Base-by-base conservation (phyloP, 1,284 basidiomycete genomes). In the Cutaneotrichosporon spelunceum region DNA sequence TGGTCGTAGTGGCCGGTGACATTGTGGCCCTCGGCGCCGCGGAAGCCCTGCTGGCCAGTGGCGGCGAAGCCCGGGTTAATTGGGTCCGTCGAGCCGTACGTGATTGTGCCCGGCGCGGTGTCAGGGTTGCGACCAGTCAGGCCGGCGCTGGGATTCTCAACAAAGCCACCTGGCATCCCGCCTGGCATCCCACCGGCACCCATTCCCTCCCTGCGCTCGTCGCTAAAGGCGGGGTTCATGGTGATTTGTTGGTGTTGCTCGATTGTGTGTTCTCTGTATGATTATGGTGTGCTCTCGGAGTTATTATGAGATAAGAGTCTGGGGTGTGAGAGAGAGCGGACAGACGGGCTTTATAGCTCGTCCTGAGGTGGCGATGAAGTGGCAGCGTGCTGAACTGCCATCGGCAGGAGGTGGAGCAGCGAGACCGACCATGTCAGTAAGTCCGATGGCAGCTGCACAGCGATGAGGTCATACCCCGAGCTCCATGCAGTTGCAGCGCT, bases 111-210 rank as follows among this genome's bases (percentile, higher is more conserved):
- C 21, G 19, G 19, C 16, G 21, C 24, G 24, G 47, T 49, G 47
- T 24, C 47, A 26, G 47, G 16, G 24, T 24, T 24, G 47, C 9
- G 24, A 14, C 30, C 19, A 21, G 5, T 34, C 6, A 39, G 10
- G 53, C 53, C 53, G 19, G 33, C 23, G 21, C 53, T 53, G 30
- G 30, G 16, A 23, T 8, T 4, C 10, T 16, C 13, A 24, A 23
- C 23, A 11, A 13, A 13, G 50, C 50, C 30, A 19, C 50, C 50
- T 16, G n/a, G n/a, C n/a, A 53, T 34, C 30, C 50, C 50, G 21
- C 50, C 50, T 7, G 50, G 50, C 50, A 53, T 53, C 19, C 30
- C 50, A 19, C 30, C 50, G 50, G 34, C 50, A 21, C 50, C 50
- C 27, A 34, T 33, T 33, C 30, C 50, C 26, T 49, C 48, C 29